Evolutionary conservation across 2,329 filamentous ascomycete genomes (phyloP).

Genomic region (Colletotrichum musicola): DNA sequence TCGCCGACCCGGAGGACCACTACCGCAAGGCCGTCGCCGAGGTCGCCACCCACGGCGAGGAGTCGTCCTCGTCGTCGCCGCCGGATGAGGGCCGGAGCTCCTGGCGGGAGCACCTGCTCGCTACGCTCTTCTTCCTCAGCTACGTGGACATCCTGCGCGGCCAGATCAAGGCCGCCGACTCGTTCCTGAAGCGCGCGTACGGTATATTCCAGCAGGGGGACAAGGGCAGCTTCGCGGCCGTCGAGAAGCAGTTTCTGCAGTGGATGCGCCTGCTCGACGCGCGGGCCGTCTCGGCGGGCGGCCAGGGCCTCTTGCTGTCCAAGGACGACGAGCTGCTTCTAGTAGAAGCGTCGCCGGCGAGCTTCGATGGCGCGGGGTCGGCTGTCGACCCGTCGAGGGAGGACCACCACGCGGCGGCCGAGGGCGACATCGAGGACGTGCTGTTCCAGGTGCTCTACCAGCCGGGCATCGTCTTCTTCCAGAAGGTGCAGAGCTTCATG

Average conservation of each 20-base stretch:
- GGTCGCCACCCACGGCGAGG: constrained; percentile 41
- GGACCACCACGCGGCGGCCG: constrained; percentile 31
- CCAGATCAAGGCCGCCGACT: constrained; percentile 59
- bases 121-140: constrained; percentile 65
- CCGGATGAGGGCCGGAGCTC: constrained; percentile 43
- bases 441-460: constrained; percentile 67
- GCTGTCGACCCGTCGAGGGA: constrained; percentile 39
- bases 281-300: constrained; percentile 67
- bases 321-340: constrained; percentile 61
- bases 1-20: constrained; percentile 51
- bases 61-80: constrained; percentile 18
- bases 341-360: constrained; percentile 57
- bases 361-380: constrained; percentile 46
- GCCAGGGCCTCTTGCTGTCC: constrained; percentile 65
- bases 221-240: constrained; percentile 50
- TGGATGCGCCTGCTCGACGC: constrained; percentile 69
- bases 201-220: constrained; percentile 57
- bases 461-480: constrained; percentile 68
- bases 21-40: constrained; percentile 54
- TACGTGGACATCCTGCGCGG: constrained; percentile 64
- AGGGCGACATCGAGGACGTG: constrained; percentile 60
- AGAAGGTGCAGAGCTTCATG: constrained; percentile 69
- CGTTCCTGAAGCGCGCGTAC: constrained; percentile 64
- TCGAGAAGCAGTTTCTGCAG: constrained; percentile 63
- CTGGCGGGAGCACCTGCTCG: constrained; percentile 58